Percentiles rank a stretch among this genome's conserved stretches.
Conservation (phyloP, 2,329 filamentous ascomycete species). For the Pestalotiopsis sp. region DNA sequence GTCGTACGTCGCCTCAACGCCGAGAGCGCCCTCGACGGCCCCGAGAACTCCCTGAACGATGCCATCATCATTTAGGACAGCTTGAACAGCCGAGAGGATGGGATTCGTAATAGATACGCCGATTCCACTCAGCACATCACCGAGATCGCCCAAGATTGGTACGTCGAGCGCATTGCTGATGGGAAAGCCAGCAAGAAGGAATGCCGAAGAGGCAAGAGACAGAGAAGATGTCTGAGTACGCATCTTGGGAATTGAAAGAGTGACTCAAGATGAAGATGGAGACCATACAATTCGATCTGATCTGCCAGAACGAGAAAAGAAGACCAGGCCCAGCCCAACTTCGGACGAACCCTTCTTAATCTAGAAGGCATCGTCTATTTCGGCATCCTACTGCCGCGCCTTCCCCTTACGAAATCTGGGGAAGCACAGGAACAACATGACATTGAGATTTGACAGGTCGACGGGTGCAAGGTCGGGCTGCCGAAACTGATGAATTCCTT, state of each 20-base stretch:
- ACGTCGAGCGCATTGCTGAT: not conserved
- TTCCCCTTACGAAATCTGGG: not conserved
- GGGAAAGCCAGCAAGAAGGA: slow-evolving; percentile 1
- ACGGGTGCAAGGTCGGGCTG: slow-evolving; percentile 4
- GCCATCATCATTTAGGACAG: slow-evolving; percentile 13
- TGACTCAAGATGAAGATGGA: slow-evolving; percentile 6
- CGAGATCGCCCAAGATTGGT: slow-evolving; percentile 5
- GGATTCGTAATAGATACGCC: slow-evolving; percentile 25
- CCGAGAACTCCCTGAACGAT: slow-evolving; percentile 13
- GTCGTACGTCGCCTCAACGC: slow-evolving; percentile 18
- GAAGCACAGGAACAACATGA: not conserved
- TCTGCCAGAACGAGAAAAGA: not conserved
- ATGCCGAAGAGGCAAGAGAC: slow-evolving; percentile 5
- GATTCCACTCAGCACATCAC: slow-evolving; percentile 31
- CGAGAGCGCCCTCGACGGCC: slow-evolving; percentile 11
- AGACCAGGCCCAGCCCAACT: not conserved
- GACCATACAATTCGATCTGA: not conserved
- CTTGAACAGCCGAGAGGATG: slow-evolving; percentile 6
- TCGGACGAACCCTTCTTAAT: not conserved
- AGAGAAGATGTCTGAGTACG: not conserved
- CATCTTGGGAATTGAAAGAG: slow-evolving; percentile 10
- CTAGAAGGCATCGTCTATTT: not conserved
- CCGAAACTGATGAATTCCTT: slow-evolving; percentile 1
- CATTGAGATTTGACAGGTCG: not conserved
- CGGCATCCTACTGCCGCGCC: not conserved